Conservation (phyloP, 2,329 filamentous ascomycete genomes). For the Alternaria angustiovoidea region DNA sequence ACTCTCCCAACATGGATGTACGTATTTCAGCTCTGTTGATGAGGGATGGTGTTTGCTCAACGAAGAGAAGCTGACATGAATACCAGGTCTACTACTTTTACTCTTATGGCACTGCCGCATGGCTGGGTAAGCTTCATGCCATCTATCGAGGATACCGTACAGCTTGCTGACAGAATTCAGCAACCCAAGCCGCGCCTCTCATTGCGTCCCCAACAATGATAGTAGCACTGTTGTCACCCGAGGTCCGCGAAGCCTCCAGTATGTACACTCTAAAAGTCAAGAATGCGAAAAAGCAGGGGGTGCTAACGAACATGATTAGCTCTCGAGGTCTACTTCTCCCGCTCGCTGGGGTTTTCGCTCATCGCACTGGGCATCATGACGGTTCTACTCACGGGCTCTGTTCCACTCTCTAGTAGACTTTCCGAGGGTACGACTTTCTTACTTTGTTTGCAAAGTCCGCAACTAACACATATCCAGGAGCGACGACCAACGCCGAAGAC, state of each 20-base stretch:
- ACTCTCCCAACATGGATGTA: conserved; percentile 14
- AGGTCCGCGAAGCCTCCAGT: conserved; percentile 65
- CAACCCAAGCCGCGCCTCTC: conserved; percentile 60
- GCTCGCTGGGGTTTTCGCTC: conserved; percentile 72
- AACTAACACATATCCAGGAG: conserved; percentile 30
- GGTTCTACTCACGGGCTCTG: conserved; percentile 73
- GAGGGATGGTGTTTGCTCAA: not conserved
- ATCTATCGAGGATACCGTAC: too few species aligned
- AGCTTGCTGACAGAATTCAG: conserved; percentile 27
- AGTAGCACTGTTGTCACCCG: conserved; percentile 65
- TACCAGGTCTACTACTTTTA: conserved; percentile 55
- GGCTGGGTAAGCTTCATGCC: conserved; percentile 42
- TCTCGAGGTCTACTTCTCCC: conserved; percentile 77
- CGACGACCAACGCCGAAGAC: conserved; percentile 46
- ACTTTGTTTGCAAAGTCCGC: not conserved
- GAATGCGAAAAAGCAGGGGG: not conserved
- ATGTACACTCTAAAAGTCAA: conserved; percentile 28
- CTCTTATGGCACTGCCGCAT: conserved; percentile 54
- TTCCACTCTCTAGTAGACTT: conserved; percentile 68
- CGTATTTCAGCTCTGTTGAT: not conserved
- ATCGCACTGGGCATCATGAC: conserved; percentile 69
- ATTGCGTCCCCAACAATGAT: conserved; percentile 69
- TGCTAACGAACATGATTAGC: conserved; percentile 48
- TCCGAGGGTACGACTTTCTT: conserved; percentile 35
- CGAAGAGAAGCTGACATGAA: conserved; percentile 22